Conservation (phyloP, 768 basidiomycete species). For the Phaeolepiota aurea region DNA sequence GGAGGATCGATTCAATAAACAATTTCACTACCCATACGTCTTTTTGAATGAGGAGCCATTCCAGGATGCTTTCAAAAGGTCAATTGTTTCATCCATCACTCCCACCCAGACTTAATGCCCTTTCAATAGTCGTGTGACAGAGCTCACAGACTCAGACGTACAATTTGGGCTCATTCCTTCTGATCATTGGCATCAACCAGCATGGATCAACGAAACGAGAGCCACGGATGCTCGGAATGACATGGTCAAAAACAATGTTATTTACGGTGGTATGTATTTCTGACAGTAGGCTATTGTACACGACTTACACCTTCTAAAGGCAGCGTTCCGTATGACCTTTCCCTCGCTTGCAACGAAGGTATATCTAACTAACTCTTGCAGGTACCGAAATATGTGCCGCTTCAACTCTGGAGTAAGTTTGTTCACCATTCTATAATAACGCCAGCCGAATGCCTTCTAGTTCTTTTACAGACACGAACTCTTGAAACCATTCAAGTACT, state of each 20-base stretch:
- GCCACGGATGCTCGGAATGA: slow-evolving; percentile 54
- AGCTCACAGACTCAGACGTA: slow-evolving; percentile 53
- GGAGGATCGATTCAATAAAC: slow-evolving; percentile 88
- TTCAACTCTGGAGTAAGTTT: slow-evolving; percentile 85
- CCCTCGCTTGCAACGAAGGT: background rate
- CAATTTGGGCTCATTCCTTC: slow-evolving; percentile 73
- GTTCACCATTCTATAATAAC: background rate
- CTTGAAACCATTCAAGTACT: slow-evolving; percentile 74
- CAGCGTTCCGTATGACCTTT: slow-evolving; percentile 60
- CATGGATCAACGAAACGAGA: slow-evolving; percentile 69
- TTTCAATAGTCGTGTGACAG: slow-evolving; percentile 39
- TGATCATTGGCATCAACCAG: slow-evolving; percentile 77
- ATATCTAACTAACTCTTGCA: no score
- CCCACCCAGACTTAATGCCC: no score
- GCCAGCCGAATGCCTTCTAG: slow-evolving; percentile 21
- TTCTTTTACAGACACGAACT: slow-evolving; percentile 86
- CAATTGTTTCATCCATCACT: slow-evolving; percentile 1
- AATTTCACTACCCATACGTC: slow-evolving; percentile 77
- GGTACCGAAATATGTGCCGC: slow-evolving; percentile 95
- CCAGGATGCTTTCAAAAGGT: slow-evolving; percentile 64
- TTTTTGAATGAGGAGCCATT: slow-evolving; percentile 83
- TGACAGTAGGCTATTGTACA: background rate
- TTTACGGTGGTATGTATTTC: slow-evolving; percentile 55
- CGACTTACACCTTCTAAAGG: slow-evolving; percentile 29
- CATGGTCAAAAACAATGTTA: slow-evolving; percentile 63